Percentiles rank a stretch among this genome's conserved stretches.
phyloP scores from a whole-genome alignment of 805 yeast genomes.

The Myxozyma udenii region DNA sequence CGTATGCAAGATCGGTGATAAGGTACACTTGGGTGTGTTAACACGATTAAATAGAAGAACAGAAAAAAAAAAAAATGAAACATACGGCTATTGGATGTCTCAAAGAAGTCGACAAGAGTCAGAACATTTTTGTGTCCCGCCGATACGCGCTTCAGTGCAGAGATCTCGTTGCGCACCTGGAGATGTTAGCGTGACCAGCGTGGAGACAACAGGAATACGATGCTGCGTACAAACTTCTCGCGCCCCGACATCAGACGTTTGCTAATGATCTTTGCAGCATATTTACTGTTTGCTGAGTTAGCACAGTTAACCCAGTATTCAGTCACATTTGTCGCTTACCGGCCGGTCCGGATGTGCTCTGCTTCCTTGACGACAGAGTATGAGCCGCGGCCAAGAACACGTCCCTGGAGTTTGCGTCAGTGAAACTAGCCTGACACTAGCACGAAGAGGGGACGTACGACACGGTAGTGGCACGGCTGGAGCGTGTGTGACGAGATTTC shows the following conservation, averaged over 20 bases:
- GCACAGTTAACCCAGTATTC: not conserved
- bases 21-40: conserved; percentile 46
- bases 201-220: no score
- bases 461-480: not conserved
- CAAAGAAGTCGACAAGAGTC: conserved; percentile 65
- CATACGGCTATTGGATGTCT: conserved; percentile 55
- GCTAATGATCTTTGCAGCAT: conserved; percentile 54
- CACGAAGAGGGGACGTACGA: not conserved
- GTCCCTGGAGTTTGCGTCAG: conserved; percentile 34
- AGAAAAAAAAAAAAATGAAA: conserved; percentile 1
- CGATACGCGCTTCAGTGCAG: conserved; percentile 51
- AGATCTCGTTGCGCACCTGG: conserved; percentile 59
- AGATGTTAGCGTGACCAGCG: not conserved
- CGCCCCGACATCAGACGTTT: conserved; percentile 53
- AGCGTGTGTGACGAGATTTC: not conserved
- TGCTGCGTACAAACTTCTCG: conserved; percentile 45
- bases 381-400: conserved; percentile 44
- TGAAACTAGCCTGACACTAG: not conserved
- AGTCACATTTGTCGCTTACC: conserved; percentile 26
- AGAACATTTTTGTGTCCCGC: conserved; percentile 54
- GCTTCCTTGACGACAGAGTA: conserved; percentile 46
- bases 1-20: conserved; percentile 63
- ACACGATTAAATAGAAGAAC: no score
- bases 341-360: conserved; percentile 41
- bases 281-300: conserved; percentile 37